Percentiles rank a stretch among this genome's conserved stretches.
Conservation (phyloP, 768 basidiomycete genomes). For the Hypsizygus marmoreus region DNA sequence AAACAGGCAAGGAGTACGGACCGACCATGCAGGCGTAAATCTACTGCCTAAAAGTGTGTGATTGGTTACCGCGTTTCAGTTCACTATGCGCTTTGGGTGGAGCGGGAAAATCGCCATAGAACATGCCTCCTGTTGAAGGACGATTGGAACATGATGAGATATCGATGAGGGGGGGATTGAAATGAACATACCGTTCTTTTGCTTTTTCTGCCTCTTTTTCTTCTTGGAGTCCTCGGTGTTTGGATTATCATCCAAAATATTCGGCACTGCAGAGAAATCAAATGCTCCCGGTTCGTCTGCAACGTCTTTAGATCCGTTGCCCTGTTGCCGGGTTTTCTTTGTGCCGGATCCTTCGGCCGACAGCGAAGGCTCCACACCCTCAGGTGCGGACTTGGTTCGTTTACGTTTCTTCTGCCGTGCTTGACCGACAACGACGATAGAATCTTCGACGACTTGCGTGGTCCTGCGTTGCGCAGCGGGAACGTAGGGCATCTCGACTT, state of each 20-base stretch:
- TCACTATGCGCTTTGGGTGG: slow-evolving; percentile 68
- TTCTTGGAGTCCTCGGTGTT: slow-evolving; percentile 40
- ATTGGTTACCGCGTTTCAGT: slow-evolving; percentile 69
- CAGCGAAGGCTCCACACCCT: slow-evolving; percentile 13
- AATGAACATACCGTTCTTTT: slow-evolving; percentile 31
- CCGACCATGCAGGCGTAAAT: not conserved
- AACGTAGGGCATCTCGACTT: slow-evolving; percentile 78
- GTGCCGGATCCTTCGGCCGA: slow-evolving; percentile 19
- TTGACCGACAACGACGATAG: slow-evolving; percentile 75
- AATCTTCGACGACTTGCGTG: slow-evolving; percentile 48
- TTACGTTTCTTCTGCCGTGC: slow-evolving; percentile 66
- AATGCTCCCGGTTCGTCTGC: slow-evolving; percentile 48
- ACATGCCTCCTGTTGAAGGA: slow-evolving; percentile 37
- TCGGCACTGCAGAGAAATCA: slow-evolving; percentile 69
- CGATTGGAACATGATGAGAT: slow-evolving; percentile 7
- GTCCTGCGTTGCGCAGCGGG: slow-evolving; percentile 60
- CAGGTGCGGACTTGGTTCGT: slow-evolving; percentile 36
- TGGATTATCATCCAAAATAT: slow-evolving; percentile 66
- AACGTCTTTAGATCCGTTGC: slow-evolving; percentile 19
- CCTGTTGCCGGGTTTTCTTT: slow-evolving; percentile 22
- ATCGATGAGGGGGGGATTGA: slow-evolving; percentile 6
- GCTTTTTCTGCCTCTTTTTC: slow-evolving; percentile 56
- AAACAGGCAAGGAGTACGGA: not conserved
- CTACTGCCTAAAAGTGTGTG: slow-evolving; percentile 63
- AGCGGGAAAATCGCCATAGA: slow-evolving; percentile 62